Evolutionary conservation across 805 yeast species (phyloP).

Genomic region (Tetrapisispora fleetii): DNA sequence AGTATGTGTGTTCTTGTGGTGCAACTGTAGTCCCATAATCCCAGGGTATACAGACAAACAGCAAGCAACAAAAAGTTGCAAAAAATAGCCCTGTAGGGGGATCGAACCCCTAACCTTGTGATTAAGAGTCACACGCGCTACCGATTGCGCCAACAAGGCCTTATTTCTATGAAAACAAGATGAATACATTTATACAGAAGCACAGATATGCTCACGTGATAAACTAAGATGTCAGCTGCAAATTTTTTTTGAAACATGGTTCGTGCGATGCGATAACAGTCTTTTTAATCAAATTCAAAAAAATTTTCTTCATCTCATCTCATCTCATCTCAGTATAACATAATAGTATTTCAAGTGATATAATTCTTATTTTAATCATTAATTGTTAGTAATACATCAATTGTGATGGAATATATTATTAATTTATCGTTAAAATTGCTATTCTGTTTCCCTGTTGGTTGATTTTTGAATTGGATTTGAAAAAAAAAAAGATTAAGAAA

Average conservation of each 20-base stretch:
- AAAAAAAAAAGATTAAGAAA: background rate
- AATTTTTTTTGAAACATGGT: too few species aligned
- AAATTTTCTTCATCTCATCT: slow-evolving; percentile 3
- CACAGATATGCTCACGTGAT: too few species aligned
- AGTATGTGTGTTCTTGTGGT: background rate
- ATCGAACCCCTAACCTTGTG: slow-evolving; percentile 13
- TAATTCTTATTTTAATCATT: background rate
- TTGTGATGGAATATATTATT: background rate
- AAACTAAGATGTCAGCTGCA: too few species aligned
- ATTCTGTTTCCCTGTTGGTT: background rate
- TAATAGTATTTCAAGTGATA: background rate
- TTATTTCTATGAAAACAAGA: background rate
- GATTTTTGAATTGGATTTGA: background rate
- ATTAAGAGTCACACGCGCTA: slow-evolving; percentile 15
- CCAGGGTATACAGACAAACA: too few species aligned
- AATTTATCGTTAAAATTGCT: too few species aligned
- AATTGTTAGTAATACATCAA: background rate
- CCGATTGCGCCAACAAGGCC: slow-evolving; percentile 14
- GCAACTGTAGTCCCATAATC: too few species aligned
- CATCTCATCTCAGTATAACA: slow-evolving; percentile 10
- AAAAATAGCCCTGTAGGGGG: slow-evolving; percentile 13
- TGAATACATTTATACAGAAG: too few species aligned
- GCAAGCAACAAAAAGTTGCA: too few species aligned
- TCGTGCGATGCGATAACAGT: background rate
- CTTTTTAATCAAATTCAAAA: background rate